Evolutionary conservation across 768 basidiomycete species (phyloP).

Genomic region (Pulveroboletus sp.): DNA sequence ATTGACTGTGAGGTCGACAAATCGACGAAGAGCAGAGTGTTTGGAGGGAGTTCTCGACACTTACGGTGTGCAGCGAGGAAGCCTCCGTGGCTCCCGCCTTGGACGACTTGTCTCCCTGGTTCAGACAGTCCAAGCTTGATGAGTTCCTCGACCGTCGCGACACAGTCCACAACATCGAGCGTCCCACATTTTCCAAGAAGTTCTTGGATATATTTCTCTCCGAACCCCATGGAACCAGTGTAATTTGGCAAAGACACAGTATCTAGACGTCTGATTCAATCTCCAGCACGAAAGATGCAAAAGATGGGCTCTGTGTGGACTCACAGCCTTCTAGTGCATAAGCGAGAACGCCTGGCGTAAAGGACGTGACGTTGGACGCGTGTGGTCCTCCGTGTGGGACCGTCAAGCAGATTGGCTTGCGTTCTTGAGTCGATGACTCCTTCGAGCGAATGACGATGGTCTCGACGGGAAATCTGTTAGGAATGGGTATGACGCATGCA

Average conservation of each 20-base stretch:
- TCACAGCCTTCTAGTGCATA: constrained; percentile 60
- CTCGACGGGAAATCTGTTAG: constrained; percentile 42
- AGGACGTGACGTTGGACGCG: constrained; percentile 43
- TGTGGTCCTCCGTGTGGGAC: constrained; percentile 66
- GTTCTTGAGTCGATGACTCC: constrained; percentile 10
- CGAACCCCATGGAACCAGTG: constrained; percentile 63
- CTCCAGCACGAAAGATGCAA: not conserved
- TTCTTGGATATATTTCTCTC: constrained; percentile 52
- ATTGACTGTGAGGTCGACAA: not conserved
- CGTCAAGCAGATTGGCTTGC: constrained; percentile 44
- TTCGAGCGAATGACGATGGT: constrained; percentile 46
- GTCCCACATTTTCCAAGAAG: constrained; percentile 58
- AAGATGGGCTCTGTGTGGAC: constrained; percentile 13
- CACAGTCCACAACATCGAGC: constrained; percentile 64
- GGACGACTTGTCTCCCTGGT: constrained; percentile 49
- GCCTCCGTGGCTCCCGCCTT: constrained; percentile 71
- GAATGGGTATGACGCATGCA: too few species aligned
- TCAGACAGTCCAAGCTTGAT: constrained; percentile 46
- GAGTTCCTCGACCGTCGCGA: constrained; percentile 50
- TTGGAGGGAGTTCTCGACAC: constrained; percentile 18
- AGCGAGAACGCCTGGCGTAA: constrained; percentile 40
- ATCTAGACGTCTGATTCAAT: constrained; percentile 33
- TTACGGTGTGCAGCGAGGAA: constrained; percentile 57
- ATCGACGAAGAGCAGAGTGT: not conserved
- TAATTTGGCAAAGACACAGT: constrained; percentile 62